Conservation (phyloP, 331 rosid genomes). For the Quercus lobata region DNA sequence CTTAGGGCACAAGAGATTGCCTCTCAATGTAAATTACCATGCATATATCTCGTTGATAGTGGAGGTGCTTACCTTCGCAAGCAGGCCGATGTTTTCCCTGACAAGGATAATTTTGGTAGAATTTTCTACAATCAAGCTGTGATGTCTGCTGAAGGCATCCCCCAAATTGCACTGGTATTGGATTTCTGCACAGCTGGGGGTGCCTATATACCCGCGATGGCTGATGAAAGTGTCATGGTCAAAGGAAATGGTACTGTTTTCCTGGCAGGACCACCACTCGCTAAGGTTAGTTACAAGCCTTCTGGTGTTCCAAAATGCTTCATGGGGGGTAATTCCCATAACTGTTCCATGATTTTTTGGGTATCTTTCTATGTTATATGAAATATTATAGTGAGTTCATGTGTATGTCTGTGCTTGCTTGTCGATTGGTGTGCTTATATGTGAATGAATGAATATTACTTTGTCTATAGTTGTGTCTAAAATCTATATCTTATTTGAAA, state of each 20-base stretch:
- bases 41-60: constrained; percentile 92
- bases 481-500: constrained; percentile 19
- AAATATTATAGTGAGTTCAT: neutral
- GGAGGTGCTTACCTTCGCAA: constrained; percentile 97
- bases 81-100: constrained; percentile 97
- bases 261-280: constrained; percentile 91
- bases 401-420: neutral
- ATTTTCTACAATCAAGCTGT: constrained; percentile 84
- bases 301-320: constrained; percentile 19
- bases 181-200: constrained; percentile 98
- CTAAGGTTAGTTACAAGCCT: constrained; percentile 55
- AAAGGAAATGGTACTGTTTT: constrained; percentile 92
- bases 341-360: neutral
- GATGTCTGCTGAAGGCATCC: constrained; percentile 86
- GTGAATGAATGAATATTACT: neutral
- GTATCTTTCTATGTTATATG: neutral
- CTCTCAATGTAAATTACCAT: constrained; percentile 76
- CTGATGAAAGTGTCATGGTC: constrained; percentile 98
- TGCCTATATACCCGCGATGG: constrained; percentile 97
- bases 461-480: neutral
- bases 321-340: constrained; percentile 7
- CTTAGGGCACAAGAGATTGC: constrained; percentile 97
- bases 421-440: neutral
- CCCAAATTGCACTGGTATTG: constrained; percentile 85
- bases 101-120: constrained; percentile 88